Conservation (phyloP, 495 filamentous ascomycete species). For the Aspergillus biplanus region DNA sequence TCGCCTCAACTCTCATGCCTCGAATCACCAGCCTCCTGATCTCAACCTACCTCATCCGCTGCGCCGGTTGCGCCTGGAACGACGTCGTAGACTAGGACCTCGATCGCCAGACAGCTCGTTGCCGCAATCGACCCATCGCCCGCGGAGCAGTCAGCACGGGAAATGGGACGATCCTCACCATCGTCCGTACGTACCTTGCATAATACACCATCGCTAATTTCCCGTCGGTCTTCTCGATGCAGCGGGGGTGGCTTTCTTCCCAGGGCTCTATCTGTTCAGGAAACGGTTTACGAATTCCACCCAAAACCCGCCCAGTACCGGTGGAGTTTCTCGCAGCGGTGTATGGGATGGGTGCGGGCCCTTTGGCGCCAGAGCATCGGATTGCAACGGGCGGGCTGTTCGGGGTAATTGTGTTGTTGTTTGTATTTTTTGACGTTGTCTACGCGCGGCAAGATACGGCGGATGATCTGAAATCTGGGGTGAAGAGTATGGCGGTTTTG, state of each 20-base stretch:
- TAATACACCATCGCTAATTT: background rate
- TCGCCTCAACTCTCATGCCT: background rate
- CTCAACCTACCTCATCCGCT: conserved; percentile 17
- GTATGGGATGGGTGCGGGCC: background rate
- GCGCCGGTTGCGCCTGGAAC: conserved; percentile 39
- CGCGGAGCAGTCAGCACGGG: conserved; percentile 9
- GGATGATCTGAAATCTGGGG: conserved; percentile 46
- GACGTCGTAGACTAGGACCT: conserved; percentile 44
- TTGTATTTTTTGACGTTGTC: conserved; percentile 46
- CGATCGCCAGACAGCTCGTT: conserved; percentile 40
- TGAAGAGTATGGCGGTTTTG: conserved; percentile 42
- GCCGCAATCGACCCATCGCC: conserved; percentile 34
- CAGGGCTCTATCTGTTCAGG: conserved; percentile 2
- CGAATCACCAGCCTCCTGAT: conserved; percentile 6
- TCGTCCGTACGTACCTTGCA: background rate
- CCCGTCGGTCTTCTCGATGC: background rate
- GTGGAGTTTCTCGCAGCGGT: background rate
- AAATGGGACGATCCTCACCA: background rate
- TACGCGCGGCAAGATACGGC: conserved; percentile 46
- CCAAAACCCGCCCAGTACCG: background rate
- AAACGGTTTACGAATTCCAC: conserved; percentile 16
- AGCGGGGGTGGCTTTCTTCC: background rate
- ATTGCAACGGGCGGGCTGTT: background rate
- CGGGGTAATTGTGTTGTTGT: conserved; percentile 16
- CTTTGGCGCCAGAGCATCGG: background rate